Conservation (phyloP, 192 early-diverging fungal species). For the Podila epigama region DNA sequence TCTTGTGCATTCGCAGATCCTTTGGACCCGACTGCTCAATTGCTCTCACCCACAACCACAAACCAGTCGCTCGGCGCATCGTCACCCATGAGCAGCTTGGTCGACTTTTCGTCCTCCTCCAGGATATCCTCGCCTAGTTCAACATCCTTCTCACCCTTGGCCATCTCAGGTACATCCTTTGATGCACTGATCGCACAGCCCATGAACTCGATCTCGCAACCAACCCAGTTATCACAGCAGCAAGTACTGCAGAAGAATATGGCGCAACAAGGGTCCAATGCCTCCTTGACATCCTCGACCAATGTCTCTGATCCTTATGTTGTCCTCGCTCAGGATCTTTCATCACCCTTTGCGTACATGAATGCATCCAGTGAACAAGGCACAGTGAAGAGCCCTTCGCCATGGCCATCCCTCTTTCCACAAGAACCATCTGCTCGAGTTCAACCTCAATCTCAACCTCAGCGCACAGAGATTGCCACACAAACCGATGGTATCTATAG, state of each 20-base stretch:
- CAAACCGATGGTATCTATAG: slow-evolving; percentile 37
- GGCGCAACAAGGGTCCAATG: too few species aligned
- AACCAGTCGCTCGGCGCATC: slow-evolving; percentile 15
- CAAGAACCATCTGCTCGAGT: neutral
- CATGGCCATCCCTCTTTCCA: slow-evolving; percentile 46
- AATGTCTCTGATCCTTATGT: slow-evolving; percentile 1
- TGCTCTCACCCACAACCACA: slow-evolving; percentile 20
- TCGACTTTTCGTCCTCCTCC: slow-evolving; percentile 8
- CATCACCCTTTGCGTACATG: slow-evolving; percentile 26
- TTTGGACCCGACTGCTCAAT: neutral
- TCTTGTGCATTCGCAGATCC: slow-evolving; percentile 19
- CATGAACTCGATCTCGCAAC: neutral
- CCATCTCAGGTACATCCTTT: slow-evolving; percentile 15
- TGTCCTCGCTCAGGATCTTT: slow-evolving; percentile 7
- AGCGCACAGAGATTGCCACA: slow-evolving; percentile 33
- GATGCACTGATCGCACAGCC: slow-evolving; percentile 31
- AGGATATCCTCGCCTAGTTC: slow-evolving; percentile 4
- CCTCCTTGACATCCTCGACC: too few species aligned
- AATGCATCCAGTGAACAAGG: neutral
- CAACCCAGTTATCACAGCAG: slow-evolving; percentile 6
- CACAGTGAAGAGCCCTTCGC: neutral
- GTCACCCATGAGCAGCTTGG: slow-evolving; percentile 16
- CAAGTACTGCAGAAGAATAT: neutral
- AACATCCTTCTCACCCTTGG: slow-evolving; percentile 35
- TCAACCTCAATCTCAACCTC: slow-evolving; percentile 1